These are phyloP conservation scores for Cicer pinnatifidum DNA, from an alignment of 306 rosid genomes.

Conservation along the genomic window DNA sequence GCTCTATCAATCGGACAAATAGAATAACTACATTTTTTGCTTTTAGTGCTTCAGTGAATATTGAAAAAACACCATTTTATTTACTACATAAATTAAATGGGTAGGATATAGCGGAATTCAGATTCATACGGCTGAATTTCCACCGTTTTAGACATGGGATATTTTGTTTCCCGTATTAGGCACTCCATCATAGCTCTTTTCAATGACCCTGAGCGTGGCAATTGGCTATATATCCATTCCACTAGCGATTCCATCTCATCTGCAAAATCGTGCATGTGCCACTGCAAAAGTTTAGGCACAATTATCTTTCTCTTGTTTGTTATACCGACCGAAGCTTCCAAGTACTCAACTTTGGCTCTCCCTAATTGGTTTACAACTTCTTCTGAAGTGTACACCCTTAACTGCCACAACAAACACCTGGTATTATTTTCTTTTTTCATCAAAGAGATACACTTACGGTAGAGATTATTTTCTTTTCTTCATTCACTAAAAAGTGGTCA, in stretches of 20 bases:
- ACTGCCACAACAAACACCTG: slow-evolving; percentile 52
- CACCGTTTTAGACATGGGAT: slow-evolving; percentile 60
- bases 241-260: slow-evolving; percentile 80
- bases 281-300: slow-evolving; percentile 82
- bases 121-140: slow-evolving; percentile 77
- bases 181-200: slow-evolving; percentile 73
- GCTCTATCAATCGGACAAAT: neutral
- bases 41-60: neutral
- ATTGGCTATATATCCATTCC: slow-evolving; percentile 93
- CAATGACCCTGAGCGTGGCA: slow-evolving; percentile 73
- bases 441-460: neutral
- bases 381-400: slow-evolving; percentile 78
- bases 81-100: slow-evolving; percentile 19
- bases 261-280: slow-evolving; percentile 89
- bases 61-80: neutral
- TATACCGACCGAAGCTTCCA: slow-evolving; percentile 87
- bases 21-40: neutral
- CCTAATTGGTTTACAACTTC: slow-evolving; percentile 78
- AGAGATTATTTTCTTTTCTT: too few species aligned
- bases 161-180: slow-evolving; percentile 62
- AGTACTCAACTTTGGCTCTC: slow-evolving; percentile 82
- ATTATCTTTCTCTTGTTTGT: slow-evolving; percentile 75
- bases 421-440: neutral
- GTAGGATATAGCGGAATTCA: slow-evolving; percentile 77
- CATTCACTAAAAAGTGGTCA: too few species aligned